Evolutionary conservation across 805 yeast species (phyloP), one percentile per base, ranked within the genome.

Genomic region (Candida vartiovaarae): DNA sequence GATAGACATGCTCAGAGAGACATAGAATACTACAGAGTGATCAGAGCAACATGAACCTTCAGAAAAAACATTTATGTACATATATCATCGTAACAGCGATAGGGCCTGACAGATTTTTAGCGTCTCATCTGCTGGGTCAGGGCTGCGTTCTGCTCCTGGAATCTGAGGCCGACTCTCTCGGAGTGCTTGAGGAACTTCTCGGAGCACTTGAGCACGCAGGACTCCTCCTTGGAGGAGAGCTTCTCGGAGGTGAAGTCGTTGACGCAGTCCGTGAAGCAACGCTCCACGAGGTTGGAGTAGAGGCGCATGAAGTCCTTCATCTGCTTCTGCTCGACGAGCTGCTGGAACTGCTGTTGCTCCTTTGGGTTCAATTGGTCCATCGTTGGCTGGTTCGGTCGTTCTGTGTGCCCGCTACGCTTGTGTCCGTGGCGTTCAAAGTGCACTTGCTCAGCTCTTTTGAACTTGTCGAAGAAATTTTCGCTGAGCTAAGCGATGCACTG

Each of bases 281-380:
- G 84, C 68, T 91, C 95, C 42, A 93, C 98, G 58, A 93, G 77
- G 64, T 84, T 84, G 52, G 98, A 89, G 78, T 93, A 93, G 46
- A 84, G 73, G 65, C 93, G 84, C 98, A 93, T 91, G 82, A 91
- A 93, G 67, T 91, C 99, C 68, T 85, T 86, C 96, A 93, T 90
- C 71, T 91, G 99, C 75, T 91, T 91, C 65, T 85, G 90, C 71
- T 91, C 99, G 52, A 91, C 95, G 52, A 91, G 72, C 66, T 83
- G 90, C 70, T 89, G 96, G 70, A 91, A 91, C 59, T 89, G 91
- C 69, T 89, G 96, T 71, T 93, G 98, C 71, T 91, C 99, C 65
- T 87, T 85, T 63, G 81, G 82, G 76, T 91, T 91, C 58, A 91
- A 76, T 68, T 87, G 95, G 62, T 91, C 99, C 99, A 91, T 91